Percentiles rank a stretch among this genome's conserved stretches.
phyloP scores from a whole-genome alignment of 2,329 filamentous ascomycete species.

The Fusarium bactridioides region DNA sequence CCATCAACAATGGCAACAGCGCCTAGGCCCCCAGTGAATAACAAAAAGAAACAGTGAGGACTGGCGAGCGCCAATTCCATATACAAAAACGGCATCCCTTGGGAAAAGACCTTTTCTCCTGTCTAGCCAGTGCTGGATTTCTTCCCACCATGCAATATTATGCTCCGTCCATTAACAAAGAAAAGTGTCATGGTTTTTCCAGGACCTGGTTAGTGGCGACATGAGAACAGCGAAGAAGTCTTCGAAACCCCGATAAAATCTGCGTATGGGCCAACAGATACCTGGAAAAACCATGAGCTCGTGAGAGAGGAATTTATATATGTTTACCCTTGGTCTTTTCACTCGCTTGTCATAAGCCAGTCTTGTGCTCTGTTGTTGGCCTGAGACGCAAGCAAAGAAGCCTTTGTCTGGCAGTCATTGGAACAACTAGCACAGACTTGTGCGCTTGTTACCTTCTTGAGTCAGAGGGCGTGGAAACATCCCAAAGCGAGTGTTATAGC shows the following conservation, averaged over 20 bases:
- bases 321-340: slow-evolving; percentile 38
- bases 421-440: background rate
- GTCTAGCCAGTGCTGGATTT: slow-evolving; percentile 42
- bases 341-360: slow-evolving; percentile 23
- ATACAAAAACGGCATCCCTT: slow-evolving; percentile 15
- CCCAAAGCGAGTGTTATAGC: slow-evolving; percentile 20
- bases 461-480: slow-evolving; percentile 1
- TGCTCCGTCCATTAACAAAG: slow-evolving; percentile 36
- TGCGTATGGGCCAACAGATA: slow-evolving; percentile 34
- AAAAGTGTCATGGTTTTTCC: slow-evolving; percentile 4
- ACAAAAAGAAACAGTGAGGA: slow-evolving; percentile 17
- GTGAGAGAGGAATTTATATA: slow-evolving; percentile 48
- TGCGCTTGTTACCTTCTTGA: background rate
- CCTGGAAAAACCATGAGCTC: slow-evolving; percentile 45
- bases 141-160: slow-evolving; percentile 30
- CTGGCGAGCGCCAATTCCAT: slow-evolving; percentile 34
- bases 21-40: slow-evolving; percentile 17
- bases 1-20: slow-evolving; percentile 17
- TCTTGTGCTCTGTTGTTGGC: slow-evolving; percentile 17
- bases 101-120: slow-evolving; percentile 31
- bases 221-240: slow-evolving; percentile 35
- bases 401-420: background rate
- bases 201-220: slow-evolving; percentile 10
- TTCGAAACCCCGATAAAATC: slow-evolving; percentile 32
- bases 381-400: background rate